Evolutionary conservation across 2,329 filamentous ascomycete genomes (phyloP).

Genomic region (Xylariaceae sp.): DNA sequence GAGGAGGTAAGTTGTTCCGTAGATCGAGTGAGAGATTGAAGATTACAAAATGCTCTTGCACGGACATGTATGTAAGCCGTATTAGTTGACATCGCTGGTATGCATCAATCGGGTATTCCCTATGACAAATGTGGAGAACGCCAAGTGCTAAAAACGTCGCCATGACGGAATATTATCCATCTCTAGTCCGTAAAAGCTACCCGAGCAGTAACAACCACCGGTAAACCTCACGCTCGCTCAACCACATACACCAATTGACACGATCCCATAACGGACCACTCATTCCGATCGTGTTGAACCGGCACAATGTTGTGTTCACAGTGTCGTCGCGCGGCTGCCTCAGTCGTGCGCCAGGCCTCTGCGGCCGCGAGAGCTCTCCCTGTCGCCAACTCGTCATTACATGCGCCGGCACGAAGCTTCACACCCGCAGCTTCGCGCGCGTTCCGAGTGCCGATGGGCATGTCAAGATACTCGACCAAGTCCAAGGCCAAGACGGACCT

Average conservation of each 20-base stretch:
- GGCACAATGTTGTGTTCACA: slow-evolving; percentile 22
- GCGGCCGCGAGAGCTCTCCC: slow-evolving; percentile 13
- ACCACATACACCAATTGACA: background rate
- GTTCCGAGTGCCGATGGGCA: background rate
- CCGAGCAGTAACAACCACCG: background rate
- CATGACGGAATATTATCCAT: too few species aligned
- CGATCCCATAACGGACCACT: too few species aligned
- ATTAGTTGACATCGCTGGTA: too few species aligned
- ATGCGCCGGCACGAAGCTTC: slow-evolving; percentile 10
- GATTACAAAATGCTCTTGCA: too few species aligned
- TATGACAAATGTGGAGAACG: too few species aligned
- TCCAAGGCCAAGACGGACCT: slow-evolving; percentile 21
- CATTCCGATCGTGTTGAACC: background rate
- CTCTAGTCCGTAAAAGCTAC: too few species aligned
- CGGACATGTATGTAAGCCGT: too few species aligned
- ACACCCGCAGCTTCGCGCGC: background rate
- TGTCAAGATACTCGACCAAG: slow-evolving; percentile 26
- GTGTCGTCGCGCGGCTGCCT: slow-evolving; percentile 22
- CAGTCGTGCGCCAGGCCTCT: slow-evolving; percentile 16
- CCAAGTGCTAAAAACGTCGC: too few species aligned
- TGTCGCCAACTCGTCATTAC: slow-evolving; percentile 1
- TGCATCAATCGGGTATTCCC: too few species aligned
- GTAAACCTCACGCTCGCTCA: background rate
- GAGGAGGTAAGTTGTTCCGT: too few species aligned
- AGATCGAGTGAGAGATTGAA: too few species aligned